Conservation (phyloP, 345 rosid genomes). For the Rhizophora mangle region DNA sequence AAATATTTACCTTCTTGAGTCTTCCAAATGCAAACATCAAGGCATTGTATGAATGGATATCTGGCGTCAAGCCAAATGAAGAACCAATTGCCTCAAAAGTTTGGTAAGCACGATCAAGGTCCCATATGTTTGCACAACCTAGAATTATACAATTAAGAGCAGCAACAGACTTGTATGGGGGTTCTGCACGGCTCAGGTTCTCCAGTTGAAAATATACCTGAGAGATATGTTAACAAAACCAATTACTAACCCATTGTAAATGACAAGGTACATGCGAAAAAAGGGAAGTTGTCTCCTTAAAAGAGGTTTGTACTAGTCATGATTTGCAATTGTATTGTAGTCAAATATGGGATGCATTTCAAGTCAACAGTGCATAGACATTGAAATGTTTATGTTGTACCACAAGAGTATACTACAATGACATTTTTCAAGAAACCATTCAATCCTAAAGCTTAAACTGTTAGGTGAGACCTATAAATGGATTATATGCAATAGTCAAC, state of each 20-base stretch:
- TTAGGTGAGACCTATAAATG: no score
- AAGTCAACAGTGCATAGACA: no score
- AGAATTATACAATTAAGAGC: constrained; percentile 86
- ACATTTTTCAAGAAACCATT: no score
- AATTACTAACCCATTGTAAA: neutral
- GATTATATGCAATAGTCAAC: no score
- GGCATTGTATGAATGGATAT: constrained; percentile 84
- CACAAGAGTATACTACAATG: no score
- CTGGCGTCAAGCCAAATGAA: constrained; percentile 71
- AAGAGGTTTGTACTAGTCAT: no score
- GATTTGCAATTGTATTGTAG: no score
- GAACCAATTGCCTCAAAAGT: constrained; percentile 84
- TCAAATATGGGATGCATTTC: no score
- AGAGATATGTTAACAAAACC: neutral
- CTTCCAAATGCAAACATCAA: constrained; percentile 81
- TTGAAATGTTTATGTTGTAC: no score
- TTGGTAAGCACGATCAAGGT: constrained; percentile 89
- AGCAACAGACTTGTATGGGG: constrained; percentile 87
- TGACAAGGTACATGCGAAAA: neutral
- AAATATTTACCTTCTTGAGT: constrained; percentile 65
- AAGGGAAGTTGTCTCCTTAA: neutral
- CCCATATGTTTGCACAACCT: constrained; percentile 96
- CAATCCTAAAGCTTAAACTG: no score
- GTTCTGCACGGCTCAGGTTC: constrained; percentile 61
- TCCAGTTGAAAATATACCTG: constrained; percentile 94